Base-by-base conservation (phyloP, 331 rosid species). In the Malus hybrid region DNA sequence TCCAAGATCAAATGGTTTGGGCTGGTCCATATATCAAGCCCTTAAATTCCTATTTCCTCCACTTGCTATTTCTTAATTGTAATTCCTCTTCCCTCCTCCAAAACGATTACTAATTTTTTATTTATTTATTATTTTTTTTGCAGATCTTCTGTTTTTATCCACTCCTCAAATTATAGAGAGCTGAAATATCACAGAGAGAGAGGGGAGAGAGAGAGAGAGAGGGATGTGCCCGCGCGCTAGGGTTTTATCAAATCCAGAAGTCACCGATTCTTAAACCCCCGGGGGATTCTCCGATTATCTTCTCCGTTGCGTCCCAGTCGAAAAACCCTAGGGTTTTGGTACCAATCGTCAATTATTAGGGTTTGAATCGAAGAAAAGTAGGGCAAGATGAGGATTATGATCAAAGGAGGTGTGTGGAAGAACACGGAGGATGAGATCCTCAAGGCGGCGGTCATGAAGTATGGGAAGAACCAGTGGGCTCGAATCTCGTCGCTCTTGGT, bases 371-470 rank as follows among this genome's bases (percentile, higher is more conserved):
- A 20, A 75, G 31, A 64, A 64, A 69, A 73, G 68, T 24, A 36
- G 11, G 81, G 63, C 75, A 91, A 88, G 79, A 93, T 93, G 98
- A 93, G 98, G 97, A 93, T 93, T 77, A 93, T 93, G 98, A 93
- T 93, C 27, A 93, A 93, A 70, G 98, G 97, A 24, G 97, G 97
- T 75, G 97, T 93, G 79, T 93, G 98, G 97, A 93, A 93, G 79
- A 93, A 93, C 93, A 93, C 98, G 22, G 97, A 93, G 71, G 98
- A 93, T 89, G 98, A 93, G 88, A 91, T 93, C 83, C 91, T 93
- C 16, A 93, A 93, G 81, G 98, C 98, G 24, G 98, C 96, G 84
- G 98, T 91, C 27, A 93, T 93, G 98, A 93, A 93, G 72, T 93
- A 91, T 77, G 96, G 98, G 5, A 91, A 93, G 71, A 93, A 93